Conservation (phyloP, 169 alveolate species). For the Eimeria praecox region DNA sequence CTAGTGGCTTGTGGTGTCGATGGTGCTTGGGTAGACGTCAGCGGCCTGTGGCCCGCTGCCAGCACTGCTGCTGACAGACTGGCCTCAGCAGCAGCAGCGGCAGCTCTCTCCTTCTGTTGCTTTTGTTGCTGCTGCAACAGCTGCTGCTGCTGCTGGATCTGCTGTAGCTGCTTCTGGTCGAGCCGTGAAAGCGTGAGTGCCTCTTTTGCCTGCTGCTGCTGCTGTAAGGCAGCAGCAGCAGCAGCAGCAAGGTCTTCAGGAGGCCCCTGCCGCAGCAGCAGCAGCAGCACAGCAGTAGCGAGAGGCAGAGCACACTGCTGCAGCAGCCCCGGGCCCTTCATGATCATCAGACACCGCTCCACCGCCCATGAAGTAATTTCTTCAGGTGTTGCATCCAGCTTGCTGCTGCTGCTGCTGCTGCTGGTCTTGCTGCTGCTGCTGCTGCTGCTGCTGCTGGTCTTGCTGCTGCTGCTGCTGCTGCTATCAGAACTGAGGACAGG, state of each 20-base stretch:
- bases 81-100: constrained; percentile 72
- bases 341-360: constrained; percentile 11
- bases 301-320: constrained; percentile 70
- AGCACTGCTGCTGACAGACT: constrained; percentile 51
- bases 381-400: constrained; percentile 1
- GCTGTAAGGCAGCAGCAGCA: constrained; percentile 48
- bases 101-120: constrained; percentile 55
- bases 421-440: constrained; percentile 17
- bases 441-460: constrained; percentile 49
- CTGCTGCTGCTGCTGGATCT: constrained; percentile 52
- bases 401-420: constrained; percentile 50
- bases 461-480: constrained; percentile 34
- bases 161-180: constrained; percentile 52
- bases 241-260: constrained; percentile 51
- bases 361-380: constrained; percentile 33
- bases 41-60: constrained; percentile 57
- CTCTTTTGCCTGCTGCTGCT: constrained; percentile 56
- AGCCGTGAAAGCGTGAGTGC: constrained; percentile 50
- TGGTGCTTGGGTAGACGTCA: background rate
- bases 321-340: constrained; percentile 62
- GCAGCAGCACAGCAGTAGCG: constrained; percentile 43
- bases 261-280: constrained; percentile 35
- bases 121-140: constrained; percentile 22
- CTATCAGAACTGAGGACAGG: background rate
- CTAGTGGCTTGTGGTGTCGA: constrained; percentile 7